These are phyloP conservation scores for Artomyces pyxidatus DNA, from an alignment of 768 basidiomycete genomes.

Conservation along the genomic window DNA sequence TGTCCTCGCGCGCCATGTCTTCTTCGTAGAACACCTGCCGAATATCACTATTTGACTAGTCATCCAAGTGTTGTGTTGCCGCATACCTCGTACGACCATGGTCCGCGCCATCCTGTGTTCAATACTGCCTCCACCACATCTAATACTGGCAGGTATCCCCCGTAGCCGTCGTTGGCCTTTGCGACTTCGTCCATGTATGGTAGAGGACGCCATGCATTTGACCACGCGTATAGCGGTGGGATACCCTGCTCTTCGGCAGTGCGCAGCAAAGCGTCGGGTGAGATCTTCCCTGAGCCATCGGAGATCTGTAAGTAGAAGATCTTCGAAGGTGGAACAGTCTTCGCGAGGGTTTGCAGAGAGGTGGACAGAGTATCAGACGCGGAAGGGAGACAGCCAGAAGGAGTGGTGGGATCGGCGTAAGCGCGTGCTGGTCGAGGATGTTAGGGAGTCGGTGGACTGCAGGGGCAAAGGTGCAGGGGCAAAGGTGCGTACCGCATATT, in stretches of 20 bases:
- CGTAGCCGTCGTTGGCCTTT: conserved; percentile 7
- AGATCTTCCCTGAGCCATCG: conserved; percentile 19
- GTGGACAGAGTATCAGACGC: conserved; percentile 12
- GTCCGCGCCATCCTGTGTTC: conserved; percentile 23
- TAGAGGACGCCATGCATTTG: conserved; percentile 22
- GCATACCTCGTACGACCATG: conserved; percentile 23
- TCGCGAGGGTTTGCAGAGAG: conserved; percentile 17
- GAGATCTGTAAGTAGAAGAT: conserved; percentile 28
- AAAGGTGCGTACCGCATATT: conserved; percentile 23
- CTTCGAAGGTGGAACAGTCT: conserved; percentile 17
- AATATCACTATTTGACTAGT: not conserved
- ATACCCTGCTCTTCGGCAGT: conserved; percentile 20
- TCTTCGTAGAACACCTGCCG: conserved; percentile 19
- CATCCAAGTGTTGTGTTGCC: too few species aligned
- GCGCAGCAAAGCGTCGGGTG: conserved; percentile 11
- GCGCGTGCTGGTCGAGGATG: conserved; percentile 16
- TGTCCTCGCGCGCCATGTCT: conserved; percentile 16
- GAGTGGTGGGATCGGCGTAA: conserved; percentile 19
- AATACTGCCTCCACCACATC: conserved; percentile 21
- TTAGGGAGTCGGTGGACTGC: not conserved
- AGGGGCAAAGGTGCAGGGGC: too few species aligned
- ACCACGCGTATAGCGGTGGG: conserved; percentile 21
- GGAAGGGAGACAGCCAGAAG: conserved; percentile 9
- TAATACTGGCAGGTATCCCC: conserved; percentile 21
- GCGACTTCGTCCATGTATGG: conserved; percentile 19